Conservation (phyloP, 2,329 filamentous ascomycete genomes). For the Metarhizium brunneum region DNA sequence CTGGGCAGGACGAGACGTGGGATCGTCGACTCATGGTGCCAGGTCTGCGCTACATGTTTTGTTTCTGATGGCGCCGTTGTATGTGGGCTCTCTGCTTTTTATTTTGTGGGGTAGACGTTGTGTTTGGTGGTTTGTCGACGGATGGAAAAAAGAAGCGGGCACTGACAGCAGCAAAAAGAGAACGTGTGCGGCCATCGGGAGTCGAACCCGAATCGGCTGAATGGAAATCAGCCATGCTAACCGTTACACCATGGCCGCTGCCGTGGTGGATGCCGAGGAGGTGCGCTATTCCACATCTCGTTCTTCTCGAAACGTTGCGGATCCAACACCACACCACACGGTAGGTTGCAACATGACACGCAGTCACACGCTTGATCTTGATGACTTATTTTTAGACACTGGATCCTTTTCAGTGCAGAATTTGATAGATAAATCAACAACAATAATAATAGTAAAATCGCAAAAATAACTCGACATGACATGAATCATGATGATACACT, state of each 20-base stretch:
- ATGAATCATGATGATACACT: too few species aligned
- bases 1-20: background rate
- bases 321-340: background rate
- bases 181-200: conserved; percentile 6
- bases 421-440: too few species aligned
- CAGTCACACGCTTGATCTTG: too few species aligned
- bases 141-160: background rate
- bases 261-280: background rate
- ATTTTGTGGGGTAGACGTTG: too few species aligned
- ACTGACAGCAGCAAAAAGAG: background rate
- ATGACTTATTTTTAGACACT: too few species aligned
- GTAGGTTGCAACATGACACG: too few species aligned
- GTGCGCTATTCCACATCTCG: background rate
- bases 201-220: conserved; percentile 13
- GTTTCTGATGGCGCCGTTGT: too few species aligned
- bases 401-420: too few species aligned
- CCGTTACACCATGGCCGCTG: conserved; percentile 12
- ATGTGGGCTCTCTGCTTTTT: too few species aligned
- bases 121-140: background rate
- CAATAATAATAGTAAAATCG: too few species aligned
- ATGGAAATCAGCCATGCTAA: conserved; percentile 14
- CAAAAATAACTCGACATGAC: too few species aligned
- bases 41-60: background rate
- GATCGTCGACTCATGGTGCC: background rate
- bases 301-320: background rate